phyloP scores from a whole-genome alignment of 345 rosid genomes.

The Rhodamnia rubescens region DNA sequence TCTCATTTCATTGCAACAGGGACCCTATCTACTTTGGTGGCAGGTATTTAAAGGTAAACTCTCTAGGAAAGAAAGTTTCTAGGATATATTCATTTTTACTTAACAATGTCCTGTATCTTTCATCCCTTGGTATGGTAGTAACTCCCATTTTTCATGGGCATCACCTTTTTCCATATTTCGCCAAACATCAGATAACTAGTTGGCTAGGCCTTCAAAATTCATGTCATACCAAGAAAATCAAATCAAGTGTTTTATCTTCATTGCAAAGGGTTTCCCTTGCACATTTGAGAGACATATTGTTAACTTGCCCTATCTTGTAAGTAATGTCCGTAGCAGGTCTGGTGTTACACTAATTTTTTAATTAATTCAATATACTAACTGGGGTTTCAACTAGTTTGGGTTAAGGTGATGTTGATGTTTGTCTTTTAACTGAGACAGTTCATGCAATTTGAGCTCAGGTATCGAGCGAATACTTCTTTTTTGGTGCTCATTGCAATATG shows the following conservation, averaged over 20 bases:
- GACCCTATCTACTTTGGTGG: slow-evolving; percentile 74
- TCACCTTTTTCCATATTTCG: neutral
- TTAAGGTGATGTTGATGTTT: too few relatives aligned
- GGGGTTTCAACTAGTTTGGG: too few relatives aligned
- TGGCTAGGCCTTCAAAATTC: neutral
- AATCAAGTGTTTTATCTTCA: neutral
- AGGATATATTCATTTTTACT: neutral
- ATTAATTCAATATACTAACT: neutral
- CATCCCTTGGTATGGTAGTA: neutral
- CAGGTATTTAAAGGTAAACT: slow-evolving; percentile 76
- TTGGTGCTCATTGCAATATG: neutral
- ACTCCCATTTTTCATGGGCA: neutral
- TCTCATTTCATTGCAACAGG: slow-evolving; percentile 50
- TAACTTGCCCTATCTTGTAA: neutral
- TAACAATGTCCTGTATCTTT: neutral
- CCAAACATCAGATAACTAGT: neutral
- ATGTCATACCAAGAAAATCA: neutral
- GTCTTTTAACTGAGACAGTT: neutral
- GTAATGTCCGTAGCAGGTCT: neutral
- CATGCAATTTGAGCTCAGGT: neutral
- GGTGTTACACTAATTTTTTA: neutral
- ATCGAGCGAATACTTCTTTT: neutral
- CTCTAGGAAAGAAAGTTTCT: neutral
- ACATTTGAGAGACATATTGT: neutral
- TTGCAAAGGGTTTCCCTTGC: neutral